These are phyloP conservation scores for Podospora appendiculata DNA, from an alignment of 495 filamentous ascomycete genomes.

Conservation along the genomic window DNA sequence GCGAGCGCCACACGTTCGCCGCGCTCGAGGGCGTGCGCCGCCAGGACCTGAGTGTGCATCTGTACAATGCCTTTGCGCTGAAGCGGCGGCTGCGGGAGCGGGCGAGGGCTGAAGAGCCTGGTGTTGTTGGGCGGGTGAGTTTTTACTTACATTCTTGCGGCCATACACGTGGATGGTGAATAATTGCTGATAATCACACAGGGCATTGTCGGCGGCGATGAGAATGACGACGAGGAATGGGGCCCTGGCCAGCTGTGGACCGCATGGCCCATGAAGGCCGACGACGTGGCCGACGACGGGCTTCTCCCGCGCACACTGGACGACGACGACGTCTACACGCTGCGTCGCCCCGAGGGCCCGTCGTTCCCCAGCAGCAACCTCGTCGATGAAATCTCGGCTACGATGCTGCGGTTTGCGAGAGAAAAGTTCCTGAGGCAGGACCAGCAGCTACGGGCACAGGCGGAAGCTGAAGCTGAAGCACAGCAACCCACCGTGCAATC, in stretches of 20 bases:
- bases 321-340: constrained; percentile 39
- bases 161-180: no score
- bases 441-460: not conserved
- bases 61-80: constrained; percentile 65
- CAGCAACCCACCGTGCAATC: constrained; percentile 1
- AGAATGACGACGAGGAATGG: constrained; percentile 18
- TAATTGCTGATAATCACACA: not conserved
- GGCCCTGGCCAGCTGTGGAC: constrained; percentile 55
- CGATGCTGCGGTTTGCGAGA: constrained; percentile 56
- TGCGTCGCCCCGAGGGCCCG: constrained; percentile 24
- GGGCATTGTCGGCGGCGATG: not conserved
- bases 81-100: constrained; percentile 19
- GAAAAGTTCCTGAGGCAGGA: constrained; percentile 40
- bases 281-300: constrained; percentile 50
- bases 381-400: constrained; percentile 58
- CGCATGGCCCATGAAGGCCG: constrained; percentile 64
- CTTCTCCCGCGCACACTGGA: constrained; percentile 24
- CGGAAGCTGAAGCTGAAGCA: not conserved
- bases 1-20: constrained; percentile 50
- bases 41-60: constrained; percentile 61
- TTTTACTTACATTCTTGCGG: no score
- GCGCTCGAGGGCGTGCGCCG: constrained; percentile 49
- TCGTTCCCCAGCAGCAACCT: constrained; percentile 48
- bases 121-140: no score
- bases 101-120: no score